These are phyloP conservation scores for rapeseed (Brassica napus) DNA, from an alignment of 345 rosid genomes.

Conservation along the genomic window DNA sequence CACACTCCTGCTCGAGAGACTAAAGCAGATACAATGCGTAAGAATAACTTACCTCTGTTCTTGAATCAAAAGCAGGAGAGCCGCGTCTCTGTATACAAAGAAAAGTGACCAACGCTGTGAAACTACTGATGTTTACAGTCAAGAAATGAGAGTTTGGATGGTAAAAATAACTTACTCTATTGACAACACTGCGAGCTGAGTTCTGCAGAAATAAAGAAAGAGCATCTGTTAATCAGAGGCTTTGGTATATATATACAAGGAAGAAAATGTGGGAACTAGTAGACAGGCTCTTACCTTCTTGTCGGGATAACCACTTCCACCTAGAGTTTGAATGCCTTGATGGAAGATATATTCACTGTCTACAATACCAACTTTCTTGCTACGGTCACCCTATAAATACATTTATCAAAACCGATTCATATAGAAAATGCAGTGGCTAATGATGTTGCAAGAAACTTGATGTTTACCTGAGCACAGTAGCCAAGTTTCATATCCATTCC, in stretches of 20 bases:
- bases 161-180: conserved; percentile 3
- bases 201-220: conserved; percentile 18
- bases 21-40: not conserved
- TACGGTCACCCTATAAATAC: conserved; percentile 74
- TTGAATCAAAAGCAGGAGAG: conserved; percentile 31
- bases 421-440: not conserved
- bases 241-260: conserved; percentile 5
- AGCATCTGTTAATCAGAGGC: not conserved
- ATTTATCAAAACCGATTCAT: not conserved
- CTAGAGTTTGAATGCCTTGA: conserved; percentile 85
- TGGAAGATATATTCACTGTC: conserved; percentile 88
- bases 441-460: not conserved
- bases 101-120: not conserved
- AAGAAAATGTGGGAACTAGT: not conserved
- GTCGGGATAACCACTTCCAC: conserved; percentile 54
- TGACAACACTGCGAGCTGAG: conserved; percentile 24
- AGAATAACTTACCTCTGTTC: conserved; percentile 33
- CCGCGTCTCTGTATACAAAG: conserved; percentile 26
- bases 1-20: not conserved
- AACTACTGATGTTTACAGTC: not conserved
- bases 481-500: conserved; percentile 99
- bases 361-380: conserved; percentile 85
- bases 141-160: conserved; percentile 5
- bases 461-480: conserved; percentile 88
- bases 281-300: conserved; percentile 48